phyloP scores from a whole-genome alignment of 257 asterid species.

The Schizonepeta tenuifolia region DNA sequence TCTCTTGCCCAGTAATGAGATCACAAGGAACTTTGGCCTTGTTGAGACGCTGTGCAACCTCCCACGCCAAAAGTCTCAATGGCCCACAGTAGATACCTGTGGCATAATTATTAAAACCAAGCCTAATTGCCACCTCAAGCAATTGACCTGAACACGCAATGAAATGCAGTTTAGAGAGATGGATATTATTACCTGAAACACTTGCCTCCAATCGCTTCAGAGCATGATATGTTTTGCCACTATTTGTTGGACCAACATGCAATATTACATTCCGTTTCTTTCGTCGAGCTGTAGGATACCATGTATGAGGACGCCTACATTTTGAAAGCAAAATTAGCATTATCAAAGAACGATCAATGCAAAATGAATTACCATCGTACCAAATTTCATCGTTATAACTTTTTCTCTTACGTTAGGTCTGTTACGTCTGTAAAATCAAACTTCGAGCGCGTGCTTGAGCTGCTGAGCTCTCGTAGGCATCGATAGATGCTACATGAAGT shows the following conservation, averaged over 20 bases:
- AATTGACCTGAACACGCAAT: constrained; percentile 16
- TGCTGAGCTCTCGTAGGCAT: constrained; percentile 55
- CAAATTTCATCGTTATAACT: constrained; percentile 20
- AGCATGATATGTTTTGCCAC: constrained; percentile 94
- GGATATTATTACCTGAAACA: constrained; percentile 62
- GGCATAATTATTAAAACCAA: constrained; percentile 19
- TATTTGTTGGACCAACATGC: constrained; percentile 98
- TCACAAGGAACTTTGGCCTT: constrained; percentile 92
- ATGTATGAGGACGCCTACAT: constrained; percentile 79
- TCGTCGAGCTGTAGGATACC: constrained; percentile 91
- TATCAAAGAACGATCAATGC: background rate
- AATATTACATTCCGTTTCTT: constrained; percentile 68
- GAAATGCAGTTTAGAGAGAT: constrained; percentile 13
- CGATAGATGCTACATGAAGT: constrained; percentile 37
- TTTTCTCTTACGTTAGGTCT: constrained; percentile 79
- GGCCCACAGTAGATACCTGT: constrained; percentile 97
- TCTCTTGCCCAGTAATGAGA: constrained; percentile 96
- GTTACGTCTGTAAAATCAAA: constrained; percentile 89
- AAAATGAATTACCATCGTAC: constrained; percentile 17
- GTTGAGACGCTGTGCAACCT: constrained; percentile 85
- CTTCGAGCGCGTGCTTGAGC: constrained; percentile 42
- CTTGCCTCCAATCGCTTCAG: constrained; percentile 76
- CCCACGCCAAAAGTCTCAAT: constrained; percentile 97
- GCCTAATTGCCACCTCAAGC: constrained; percentile 24
- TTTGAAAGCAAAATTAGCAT: constrained; percentile 24